phyloP scores from a whole-genome alignment of 331 rosid genomes.

The Acacia concinna region DNA sequence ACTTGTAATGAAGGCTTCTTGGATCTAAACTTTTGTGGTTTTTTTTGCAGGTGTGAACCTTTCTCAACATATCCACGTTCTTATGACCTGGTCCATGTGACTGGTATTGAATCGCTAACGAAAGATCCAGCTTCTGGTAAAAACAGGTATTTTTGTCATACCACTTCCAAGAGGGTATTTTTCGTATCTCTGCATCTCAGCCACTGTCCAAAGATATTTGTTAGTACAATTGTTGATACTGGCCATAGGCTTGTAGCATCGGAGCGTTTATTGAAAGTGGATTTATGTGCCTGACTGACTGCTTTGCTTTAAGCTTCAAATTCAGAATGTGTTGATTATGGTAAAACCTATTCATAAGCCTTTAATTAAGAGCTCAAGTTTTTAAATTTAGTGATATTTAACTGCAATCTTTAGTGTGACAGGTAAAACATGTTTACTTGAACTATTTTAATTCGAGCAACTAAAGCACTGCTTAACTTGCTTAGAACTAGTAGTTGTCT shows the following conservation, averaged over 20 bases:
- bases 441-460: neutral
- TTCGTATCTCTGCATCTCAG: neutral
- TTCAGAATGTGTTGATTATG: neutral
- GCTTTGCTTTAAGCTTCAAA: neutral
- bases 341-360: neutral
- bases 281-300: neutral
- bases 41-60: constrained; percentile 84
- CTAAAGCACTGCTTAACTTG: neutral
- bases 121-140: constrained; percentile 65
- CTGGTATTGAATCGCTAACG: constrained; percentile 72
- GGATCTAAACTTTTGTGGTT: constrained; percentile 36
- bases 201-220: neutral
- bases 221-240: neutral
- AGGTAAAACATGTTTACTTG: neutral
- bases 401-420: neutral
- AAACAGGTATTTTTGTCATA: constrained; percentile 58
- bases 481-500: neutral
- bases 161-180: neutral
- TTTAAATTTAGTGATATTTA: neutral
- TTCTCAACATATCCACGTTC: constrained; percentile 97
- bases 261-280: neutral
- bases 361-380: neutral
- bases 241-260: neutral
- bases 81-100: constrained; percentile 83
- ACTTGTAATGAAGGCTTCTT: constrained; percentile 8